A percentile compares a stretch with the other conserved stretches of the same genome.
These are phyloP conservation scores for Allomyces macrogynus DNA, from an alignment of 192 early-diverging fungal genomes.

Conservation along the genomic window DNA sequence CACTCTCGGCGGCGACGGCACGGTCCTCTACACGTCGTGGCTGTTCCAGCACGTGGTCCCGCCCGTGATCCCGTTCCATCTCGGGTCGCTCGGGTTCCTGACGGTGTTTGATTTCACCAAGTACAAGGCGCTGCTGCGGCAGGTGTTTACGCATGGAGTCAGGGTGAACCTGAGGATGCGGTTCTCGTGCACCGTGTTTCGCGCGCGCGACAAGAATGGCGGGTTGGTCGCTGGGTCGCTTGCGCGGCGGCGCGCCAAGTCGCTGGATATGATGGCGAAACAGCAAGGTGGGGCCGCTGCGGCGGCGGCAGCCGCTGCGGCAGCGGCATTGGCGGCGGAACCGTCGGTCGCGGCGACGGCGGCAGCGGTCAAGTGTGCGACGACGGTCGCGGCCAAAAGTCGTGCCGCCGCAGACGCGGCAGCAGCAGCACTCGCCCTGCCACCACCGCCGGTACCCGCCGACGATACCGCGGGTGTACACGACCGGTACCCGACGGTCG, in stretches of 20 bases:
- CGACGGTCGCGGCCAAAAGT: neutral
- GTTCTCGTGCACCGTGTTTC: conserved; percentile 75
- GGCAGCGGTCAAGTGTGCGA: neutral
- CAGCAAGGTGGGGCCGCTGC: too few relatives aligned
- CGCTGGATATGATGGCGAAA: conserved; percentile 1
- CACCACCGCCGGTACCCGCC: neutral
- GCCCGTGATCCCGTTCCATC: conserved; percentile 78
- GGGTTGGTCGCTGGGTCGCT: neutral
- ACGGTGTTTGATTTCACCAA: conserved; percentile 64
- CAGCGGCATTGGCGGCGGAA: too few relatives aligned
- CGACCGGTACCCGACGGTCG: neutral
- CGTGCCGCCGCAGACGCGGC: too few relatives aligned
- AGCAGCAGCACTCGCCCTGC: too few relatives aligned
- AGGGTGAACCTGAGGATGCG: conserved; percentile 78
- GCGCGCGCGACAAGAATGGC: conserved; percentile 7
- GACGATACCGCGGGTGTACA: neutral
- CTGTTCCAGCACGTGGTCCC: conserved; percentile 70
- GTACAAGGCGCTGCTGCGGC: conserved; percentile 29
- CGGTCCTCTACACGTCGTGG: conserved; percentile 82
- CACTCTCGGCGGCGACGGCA: conserved; percentile 92
- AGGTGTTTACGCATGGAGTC: conserved; percentile 41
- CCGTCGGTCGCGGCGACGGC: conserved; percentile 1
- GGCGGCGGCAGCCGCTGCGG: too few relatives aligned
- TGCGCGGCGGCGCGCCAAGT: conserved; percentile 1
- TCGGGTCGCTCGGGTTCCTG: conserved; percentile 87